Base-by-base conservation (phyloP, 345 rosid genomes). In the Sapria himalayana region DNA sequence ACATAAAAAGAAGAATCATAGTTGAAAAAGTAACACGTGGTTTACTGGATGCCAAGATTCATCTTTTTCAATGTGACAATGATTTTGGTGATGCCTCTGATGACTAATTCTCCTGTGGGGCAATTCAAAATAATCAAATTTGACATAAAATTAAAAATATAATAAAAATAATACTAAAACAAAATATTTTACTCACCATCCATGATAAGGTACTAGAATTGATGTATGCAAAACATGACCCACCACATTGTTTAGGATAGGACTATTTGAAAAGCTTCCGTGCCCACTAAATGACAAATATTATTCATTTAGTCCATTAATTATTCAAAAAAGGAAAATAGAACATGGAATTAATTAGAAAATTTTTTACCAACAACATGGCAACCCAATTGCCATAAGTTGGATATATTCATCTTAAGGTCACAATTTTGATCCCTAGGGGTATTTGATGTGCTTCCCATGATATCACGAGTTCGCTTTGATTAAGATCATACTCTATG, bases 81-180 rank as follows among this genome's bases (percentile, higher is more conserved):
- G 93, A 57, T 85, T 85, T 53, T 81, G 92, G 51, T 85, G 96
- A 42, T 85, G 96, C 52, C 91, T 81, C 65, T 82, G 77, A 57
- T 85, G 96, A 52, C 96, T 85, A 41, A 85, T 81, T 67, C 96
- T 77, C 93, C 93, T 85, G 52, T 25, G 49, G n/a, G n/a, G n/a
- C n/a, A n/a, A n/a, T n/a, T n/a, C n/a, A 13, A 25, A 16, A 16
- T 21, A 37, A 52, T 23, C 45, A 43, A 43, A 52, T 24, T 33
- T 37, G 35, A 18, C 13, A 7, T 16, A 16, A 15, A 1, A 37
- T 15, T 40, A 16, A 18, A 18, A 32, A 39, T 35, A 5, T 19
- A 38, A 21, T 10, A 20, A 27, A 32, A 15, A 10, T 15, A 34
- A 7, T 19, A 25, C 5, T 9, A 22, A 43, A 3, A 14, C 17